These are phyloP conservation scores for Spirogloea muscicola DNA, from an alignment of 139 green algal genomes.

Conservation along the genomic window DNA sequence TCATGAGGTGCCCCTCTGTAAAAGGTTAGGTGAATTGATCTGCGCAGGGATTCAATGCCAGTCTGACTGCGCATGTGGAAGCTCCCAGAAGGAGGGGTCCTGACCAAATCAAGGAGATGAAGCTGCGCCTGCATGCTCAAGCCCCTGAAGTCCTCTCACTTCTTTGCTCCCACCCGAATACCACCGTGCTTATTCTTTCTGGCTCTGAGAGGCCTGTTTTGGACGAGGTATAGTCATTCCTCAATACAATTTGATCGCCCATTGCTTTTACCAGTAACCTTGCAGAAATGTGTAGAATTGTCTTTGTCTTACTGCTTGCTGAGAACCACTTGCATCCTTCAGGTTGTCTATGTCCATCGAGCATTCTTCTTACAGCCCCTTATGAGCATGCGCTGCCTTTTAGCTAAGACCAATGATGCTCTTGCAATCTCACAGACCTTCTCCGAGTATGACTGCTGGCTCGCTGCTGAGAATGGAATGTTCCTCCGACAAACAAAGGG, in stretches of 20 bases:
- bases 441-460: conserved; percentile 66
- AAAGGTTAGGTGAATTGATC: background rate
- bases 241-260: too few relatives aligned
- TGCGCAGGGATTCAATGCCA: conserved; percentile 86
- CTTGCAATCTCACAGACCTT: too few relatives aligned
- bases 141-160: conserved; percentile 31
- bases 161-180: conserved; percentile 54
- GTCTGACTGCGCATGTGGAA: conserved; percentile 63
- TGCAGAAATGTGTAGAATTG: too few relatives aligned
- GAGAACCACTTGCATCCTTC: too few relatives aligned
- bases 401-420: too few relatives aligned
- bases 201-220: conserved; percentile 65
- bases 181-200: conserved; percentile 79
- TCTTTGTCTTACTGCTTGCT: too few relatives aligned
- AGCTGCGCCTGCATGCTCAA: conserved; percentile 34
- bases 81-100: background rate
- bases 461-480: conserved; percentile 95
- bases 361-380: too few relatives aligned
- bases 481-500: conserved; percentile 65
- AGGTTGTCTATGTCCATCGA: too few relatives aligned
- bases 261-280: background rate
- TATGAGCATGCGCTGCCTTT: too few relatives aligned
- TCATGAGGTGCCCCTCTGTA: too few relatives aligned
- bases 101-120: conserved; percentile 53
- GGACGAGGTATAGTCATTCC: conserved; percentile 69